These are phyloP conservation scores for Sarocladium brachiariae DNA, from an alignment of 2,329 filamentous ascomycete species.

Conservation along the genomic window DNA sequence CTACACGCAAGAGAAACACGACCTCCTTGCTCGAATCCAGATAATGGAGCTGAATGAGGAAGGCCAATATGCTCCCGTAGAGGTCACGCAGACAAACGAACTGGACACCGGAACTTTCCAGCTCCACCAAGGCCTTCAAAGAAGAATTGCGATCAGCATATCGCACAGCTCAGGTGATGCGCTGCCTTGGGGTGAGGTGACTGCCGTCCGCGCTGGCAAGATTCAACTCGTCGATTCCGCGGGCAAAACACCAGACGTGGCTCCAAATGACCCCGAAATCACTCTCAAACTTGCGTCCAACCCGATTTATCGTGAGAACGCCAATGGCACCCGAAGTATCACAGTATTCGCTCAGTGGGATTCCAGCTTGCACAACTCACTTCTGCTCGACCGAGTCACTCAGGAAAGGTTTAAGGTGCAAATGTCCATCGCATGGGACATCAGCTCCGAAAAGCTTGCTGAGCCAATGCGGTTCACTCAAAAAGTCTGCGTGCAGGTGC, in stretches of 20 bases:
- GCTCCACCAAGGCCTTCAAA: slow-evolving; percentile 87
- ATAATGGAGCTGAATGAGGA: slow-evolving; percentile 87
- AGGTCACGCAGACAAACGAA: slow-evolving; percentile 80
- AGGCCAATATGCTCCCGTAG: slow-evolving; percentile 85
- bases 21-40: slow-evolving; percentile 81
- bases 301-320: slow-evolving; percentile 75
- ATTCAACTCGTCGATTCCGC: slow-evolving; percentile 78
- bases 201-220: slow-evolving; percentile 67
- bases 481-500: slow-evolving; percentile 74
- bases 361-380: slow-evolving; percentile 82
- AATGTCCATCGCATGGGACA: slow-evolving; percentile 79
- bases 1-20: slow-evolving; percentile 87
- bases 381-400: slow-evolving; percentile 89
- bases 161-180: slow-evolving; percentile 85
- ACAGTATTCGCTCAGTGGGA: slow-evolving; percentile 94
- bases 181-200: slow-evolving; percentile 82
- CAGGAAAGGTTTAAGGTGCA: slow-evolving; percentile 90
- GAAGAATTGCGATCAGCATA: slow-evolving; percentile 80
- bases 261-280: slow-evolving; percentile 65
- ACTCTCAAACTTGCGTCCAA: slow-evolving; percentile 68
- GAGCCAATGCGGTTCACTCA: slow-evolving; percentile 82
- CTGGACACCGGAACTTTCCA: slow-evolving; percentile 89
- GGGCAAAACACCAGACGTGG: slow-evolving; percentile 78
- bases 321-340: slow-evolving; percentile 83
- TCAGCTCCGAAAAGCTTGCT: slow-evolving; percentile 75